Percentiles rank a stretch among this genome's conserved stretches.
Conservation (phyloP, 352 stramenopile genomes). For the Stephanocyclus meneghinianus region DNA sequence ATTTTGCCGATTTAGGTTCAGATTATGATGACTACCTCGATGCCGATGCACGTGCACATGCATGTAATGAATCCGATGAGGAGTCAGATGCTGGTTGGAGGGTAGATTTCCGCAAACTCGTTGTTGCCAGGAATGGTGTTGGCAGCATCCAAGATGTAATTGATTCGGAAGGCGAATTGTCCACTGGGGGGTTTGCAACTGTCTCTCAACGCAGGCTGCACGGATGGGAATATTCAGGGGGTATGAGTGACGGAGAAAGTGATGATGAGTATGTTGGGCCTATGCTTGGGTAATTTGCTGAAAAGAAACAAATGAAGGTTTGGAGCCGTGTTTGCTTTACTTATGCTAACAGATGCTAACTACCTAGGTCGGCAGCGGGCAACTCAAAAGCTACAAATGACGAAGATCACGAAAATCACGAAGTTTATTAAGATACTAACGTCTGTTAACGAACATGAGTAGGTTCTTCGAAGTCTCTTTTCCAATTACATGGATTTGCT, state of each 20-base stretch:
- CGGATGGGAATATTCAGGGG: constrained; percentile 13
- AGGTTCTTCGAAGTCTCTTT: too few species aligned
- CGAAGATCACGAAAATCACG: too few species aligned
- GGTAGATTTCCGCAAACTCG: constrained; percentile 38
- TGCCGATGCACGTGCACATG: constrained; percentile 16
- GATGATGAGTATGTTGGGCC: constrained; percentile 20
- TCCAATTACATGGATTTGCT: too few species aligned
- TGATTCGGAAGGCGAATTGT: constrained; percentile 3
- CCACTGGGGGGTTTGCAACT: background rate
- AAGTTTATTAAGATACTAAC: too few species aligned
- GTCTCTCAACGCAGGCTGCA: background rate
- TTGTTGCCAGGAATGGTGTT: constrained; percentile 14
- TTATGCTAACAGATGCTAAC: too few species aligned
- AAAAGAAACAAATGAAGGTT: background rate
- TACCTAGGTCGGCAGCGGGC: too few species aligned
- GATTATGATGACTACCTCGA: constrained; percentile 39
- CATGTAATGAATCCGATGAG: constrained; percentile 19
- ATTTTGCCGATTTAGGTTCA: constrained; percentile 12
- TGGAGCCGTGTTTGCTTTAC: background rate
- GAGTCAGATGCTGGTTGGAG: constrained; percentile 41
- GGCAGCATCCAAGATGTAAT: constrained; percentile 7
- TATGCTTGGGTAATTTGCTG: background rate
- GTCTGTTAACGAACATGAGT: too few species aligned
- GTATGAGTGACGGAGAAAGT: background rate
- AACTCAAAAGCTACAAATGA: too few species aligned